Evolutionary conservation across 2,329 filamentous ascomycete genomes (phyloP).

Genomic region (Didymella lethalis): DNA sequence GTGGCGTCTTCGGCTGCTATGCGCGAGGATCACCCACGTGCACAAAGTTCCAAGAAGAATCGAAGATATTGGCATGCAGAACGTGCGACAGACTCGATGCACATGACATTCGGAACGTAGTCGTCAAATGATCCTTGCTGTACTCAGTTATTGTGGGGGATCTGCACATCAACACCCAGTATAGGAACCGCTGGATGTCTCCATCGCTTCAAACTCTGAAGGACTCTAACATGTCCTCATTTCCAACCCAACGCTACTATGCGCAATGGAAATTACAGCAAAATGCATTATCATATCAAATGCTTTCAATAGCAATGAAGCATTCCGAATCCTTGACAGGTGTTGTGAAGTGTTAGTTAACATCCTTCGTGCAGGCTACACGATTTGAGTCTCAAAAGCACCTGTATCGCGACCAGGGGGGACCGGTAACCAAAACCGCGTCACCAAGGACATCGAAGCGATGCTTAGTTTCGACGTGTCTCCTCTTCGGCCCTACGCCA

Average conservation of each 20-base stretch:
- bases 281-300: background rate
- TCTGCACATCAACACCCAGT: slow-evolving; percentile 6
- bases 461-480: background rate
- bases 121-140: background rate
- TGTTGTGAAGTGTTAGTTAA: background rate
- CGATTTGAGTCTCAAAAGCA: background rate
- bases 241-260: background rate
- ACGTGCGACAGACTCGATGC: background rate
- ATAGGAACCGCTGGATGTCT: background rate
- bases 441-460: background rate
- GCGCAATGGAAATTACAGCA: background rate
- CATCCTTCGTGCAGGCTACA: background rate
- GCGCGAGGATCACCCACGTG: no score
- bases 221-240: background rate
- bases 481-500: background rate
- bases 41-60: background rate
- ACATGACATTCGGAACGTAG: background rate
- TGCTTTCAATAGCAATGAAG: background rate
- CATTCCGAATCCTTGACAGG: background rate
- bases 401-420: background rate
- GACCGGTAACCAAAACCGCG: background rate
- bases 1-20: no score
- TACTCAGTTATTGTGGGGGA: background rate
- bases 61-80: background rate
- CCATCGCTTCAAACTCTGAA: background rate